phyloP scores from a whole-genome alignment of 345 rosid genomes.

The Camelina hispida region DNA sequence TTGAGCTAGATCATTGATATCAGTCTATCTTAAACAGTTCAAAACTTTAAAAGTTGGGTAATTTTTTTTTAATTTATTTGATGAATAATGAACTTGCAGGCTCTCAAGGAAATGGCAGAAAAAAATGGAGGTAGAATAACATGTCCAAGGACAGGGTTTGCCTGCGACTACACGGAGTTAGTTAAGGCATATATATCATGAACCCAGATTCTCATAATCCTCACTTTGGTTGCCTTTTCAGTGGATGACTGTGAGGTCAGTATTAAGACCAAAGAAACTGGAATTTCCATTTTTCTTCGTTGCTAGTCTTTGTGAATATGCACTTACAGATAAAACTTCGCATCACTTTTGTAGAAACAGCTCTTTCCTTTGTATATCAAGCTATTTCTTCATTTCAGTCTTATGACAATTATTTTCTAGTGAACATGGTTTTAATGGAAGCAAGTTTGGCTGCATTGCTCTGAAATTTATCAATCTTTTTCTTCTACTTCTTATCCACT shows the following conservation, averaged over 20 bases:
- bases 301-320: slow-evolving; percentile 38
- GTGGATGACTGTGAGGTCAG: slow-evolving; percentile 33
- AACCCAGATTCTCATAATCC: slow-evolving; percentile 29
- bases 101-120: slow-evolving; percentile 91
- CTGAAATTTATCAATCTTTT: neutral
- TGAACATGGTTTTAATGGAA: slow-evolving; percentile 11
- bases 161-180: slow-evolving; percentile 69
- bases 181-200: slow-evolving; percentile 92
- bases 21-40: slow-evolving; percentile 12
- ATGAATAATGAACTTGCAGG: slow-evolving; percentile 53
- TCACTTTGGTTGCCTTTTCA: slow-evolving; percentile 30
- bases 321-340: slow-evolving; percentile 22
- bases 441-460: slow-evolving; percentile 9
- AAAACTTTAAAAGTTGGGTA: neutral
- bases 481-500: slow-evolving; percentile 1
- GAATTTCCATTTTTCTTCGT: slow-evolving; percentile 34
- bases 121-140: slow-evolving; percentile 73
- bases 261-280: slow-evolving; percentile 29
- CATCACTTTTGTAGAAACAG: slow-evolving; percentile 33
- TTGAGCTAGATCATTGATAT: slow-evolving; percentile 12
- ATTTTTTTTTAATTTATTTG: neutral
- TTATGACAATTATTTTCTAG: slow-evolving; percentile 15
- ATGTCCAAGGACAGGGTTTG: slow-evolving; percentile 81
- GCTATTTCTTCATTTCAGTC: slow-evolving; percentile 26
- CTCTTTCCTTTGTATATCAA: slow-evolving; percentile 40